Percentiles rank a stretch among this genome's conserved stretches.
These are phyloP conservation scores for Picea abies DNA, from an alignment of 83 land plant genomes.

Conservation along the genomic window DNA sequence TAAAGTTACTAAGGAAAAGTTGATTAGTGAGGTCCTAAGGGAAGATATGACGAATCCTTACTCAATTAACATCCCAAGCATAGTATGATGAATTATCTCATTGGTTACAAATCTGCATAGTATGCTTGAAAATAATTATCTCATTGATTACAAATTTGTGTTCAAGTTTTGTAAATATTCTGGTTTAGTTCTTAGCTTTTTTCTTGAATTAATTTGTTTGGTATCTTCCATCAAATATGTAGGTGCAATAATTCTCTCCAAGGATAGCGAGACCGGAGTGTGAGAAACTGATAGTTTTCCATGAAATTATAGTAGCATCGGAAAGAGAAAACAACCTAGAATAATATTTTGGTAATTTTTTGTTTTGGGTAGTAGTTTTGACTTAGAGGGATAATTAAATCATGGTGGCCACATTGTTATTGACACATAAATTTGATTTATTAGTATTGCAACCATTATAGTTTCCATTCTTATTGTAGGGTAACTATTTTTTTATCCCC, in stretches of 20 bases:
- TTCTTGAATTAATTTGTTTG: neutral
- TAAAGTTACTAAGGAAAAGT: neutral
- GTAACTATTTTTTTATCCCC: no score
- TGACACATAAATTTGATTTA: no score
- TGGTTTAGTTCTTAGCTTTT: neutral
- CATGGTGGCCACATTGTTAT: no score
- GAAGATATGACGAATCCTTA: neutral
- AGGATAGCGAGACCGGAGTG: neutral
- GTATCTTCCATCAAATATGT: neutral
- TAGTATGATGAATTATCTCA: neutral
- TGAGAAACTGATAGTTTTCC: no score
- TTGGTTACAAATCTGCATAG: no score
- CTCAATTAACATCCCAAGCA: neutral
- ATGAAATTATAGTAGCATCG: no score
- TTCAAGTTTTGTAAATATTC: neutral
- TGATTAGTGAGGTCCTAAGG: neutral
- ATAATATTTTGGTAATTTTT: no score
- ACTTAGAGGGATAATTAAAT: no score
- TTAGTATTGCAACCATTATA: no score
- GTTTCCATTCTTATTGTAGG: no score
- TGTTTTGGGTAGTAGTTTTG: no score
- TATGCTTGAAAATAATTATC: neutral
- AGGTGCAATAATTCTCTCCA: neutral
- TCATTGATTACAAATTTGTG: neutral
- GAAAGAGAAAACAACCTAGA: no score